Conservation (phyloP, 345 rosid genomes). For the Leavenworthia alabamica region DNA sequence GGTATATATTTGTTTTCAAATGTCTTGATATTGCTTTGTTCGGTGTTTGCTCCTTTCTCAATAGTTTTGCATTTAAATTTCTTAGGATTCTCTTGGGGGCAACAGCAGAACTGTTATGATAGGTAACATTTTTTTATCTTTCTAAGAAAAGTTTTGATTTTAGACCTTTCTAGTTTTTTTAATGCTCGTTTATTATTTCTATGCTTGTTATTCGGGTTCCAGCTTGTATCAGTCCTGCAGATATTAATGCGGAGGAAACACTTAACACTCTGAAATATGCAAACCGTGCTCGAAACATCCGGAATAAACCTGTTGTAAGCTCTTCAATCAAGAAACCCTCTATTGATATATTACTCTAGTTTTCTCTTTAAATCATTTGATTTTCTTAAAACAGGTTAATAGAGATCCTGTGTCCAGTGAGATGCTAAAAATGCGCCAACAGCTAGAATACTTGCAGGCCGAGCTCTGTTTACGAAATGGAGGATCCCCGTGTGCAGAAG, state of each 20-base stretch:
- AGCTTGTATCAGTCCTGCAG: constrained; percentile 99
- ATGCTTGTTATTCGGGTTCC: constrained; percentile 14
- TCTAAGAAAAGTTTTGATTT: neutral
- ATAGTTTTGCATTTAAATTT: neutral
- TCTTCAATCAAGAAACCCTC: neutral
- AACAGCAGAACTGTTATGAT: constrained; percentile 99
- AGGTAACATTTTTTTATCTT: constrained; percentile 43
- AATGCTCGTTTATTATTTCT: neutral
- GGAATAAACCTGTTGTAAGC: constrained; percentile 96
- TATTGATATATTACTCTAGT: neutral
- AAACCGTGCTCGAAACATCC: constrained; percentile 97
- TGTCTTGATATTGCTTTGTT: neutral
- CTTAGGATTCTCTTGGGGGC: constrained; percentile 98
- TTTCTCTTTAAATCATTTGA: neutral
- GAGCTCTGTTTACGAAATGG: constrained; percentile 88
- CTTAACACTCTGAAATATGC: constrained; percentile 96
- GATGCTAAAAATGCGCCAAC: constrained; percentile 97
- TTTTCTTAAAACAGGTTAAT: constrained; percentile 48
- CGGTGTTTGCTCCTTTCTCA: constrained; percentile 1
- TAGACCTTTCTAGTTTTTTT: neutral
- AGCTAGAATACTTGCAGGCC: constrained; percentile 86
- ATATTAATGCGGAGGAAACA: constrained; percentile 97
- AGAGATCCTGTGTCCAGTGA: constrained; percentile 96
- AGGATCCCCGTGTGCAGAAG: constrained; percentile 71
- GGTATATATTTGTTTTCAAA: constrained; percentile 41